A percentile compares a stretch with the other conserved stretches of the same genome.
Conservation (phyloP, 345 rosid genomes). For the Citrus trifoliata region DNA sequence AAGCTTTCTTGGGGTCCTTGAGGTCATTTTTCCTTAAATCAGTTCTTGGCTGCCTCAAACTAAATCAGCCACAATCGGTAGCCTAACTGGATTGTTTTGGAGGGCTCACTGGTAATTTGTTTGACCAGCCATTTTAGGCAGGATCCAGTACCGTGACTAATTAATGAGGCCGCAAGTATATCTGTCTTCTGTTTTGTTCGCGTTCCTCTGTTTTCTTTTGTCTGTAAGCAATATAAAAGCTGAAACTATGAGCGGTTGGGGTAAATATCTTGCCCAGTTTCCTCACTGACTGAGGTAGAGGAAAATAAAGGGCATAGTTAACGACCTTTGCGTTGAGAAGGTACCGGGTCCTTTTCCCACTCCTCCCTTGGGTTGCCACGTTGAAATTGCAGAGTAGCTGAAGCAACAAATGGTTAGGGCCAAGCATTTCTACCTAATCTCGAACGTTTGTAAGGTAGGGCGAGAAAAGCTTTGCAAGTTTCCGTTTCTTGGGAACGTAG, state of each 20-base stretch:
- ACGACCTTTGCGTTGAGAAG: background rate
- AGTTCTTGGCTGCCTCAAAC: constrained; percentile 1
- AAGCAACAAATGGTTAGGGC: background rate
- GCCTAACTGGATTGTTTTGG: background rate
- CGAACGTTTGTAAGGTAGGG: background rate
- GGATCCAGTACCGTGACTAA: background rate
- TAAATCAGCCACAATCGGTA: background rate
- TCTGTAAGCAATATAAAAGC: constrained; percentile 2
- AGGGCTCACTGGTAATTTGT: background rate
- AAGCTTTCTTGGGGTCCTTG: background rate
- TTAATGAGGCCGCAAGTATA: constrained; percentile 1
- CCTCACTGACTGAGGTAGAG: background rate
- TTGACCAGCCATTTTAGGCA: background rate
- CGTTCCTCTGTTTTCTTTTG: background rate
- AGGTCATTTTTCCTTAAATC: background rate
- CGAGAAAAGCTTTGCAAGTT: constrained; percentile 6
- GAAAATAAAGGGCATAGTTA: constrained; percentile 7
- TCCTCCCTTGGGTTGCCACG: background rate
- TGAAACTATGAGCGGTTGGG: background rate
- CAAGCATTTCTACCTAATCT: background rate
- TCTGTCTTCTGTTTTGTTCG: background rate
- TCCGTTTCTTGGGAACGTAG: constrained; percentile 7
- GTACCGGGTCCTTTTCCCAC: background rate
- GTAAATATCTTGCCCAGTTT: background rate
- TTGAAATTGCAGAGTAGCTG: background rate